These are phyloP conservation scores for Leccinum huronense DNA, from an alignment of 1,284 basidiomycete species.

Conservation along the genomic window DNA sequence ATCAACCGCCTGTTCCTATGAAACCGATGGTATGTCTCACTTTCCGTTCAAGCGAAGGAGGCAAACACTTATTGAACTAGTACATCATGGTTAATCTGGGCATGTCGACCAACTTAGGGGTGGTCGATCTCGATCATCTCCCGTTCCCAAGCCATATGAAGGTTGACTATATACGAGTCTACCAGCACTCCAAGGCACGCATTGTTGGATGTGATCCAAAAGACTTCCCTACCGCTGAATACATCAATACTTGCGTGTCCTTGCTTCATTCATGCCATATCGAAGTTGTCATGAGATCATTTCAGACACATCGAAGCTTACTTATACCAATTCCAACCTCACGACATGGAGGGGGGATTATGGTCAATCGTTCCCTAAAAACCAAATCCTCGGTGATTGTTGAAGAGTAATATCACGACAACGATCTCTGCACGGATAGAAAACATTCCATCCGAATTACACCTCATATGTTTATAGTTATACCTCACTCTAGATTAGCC, in stretches of 20 bases:
- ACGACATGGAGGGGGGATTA: constrained; percentile 41
- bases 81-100: constrained; percentile 56
- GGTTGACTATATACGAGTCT: constrained; percentile 72
- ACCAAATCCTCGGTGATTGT: constrained; percentile 34
- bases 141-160: constrained; percentile 61
- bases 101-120: constrained; percentile 55
- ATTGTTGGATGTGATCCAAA: constrained; percentile 72
- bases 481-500: constrained; percentile 1
- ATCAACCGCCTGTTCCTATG: constrained; percentile 57
- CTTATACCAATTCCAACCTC: constrained; percentile 44
- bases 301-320: constrained; percentile 35
- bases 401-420: constrained; percentile 11
- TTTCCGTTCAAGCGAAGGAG: background rate
- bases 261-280: constrained; percentile 1
- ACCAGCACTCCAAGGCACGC: constrained; percentile 53
- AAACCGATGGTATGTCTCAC: constrained; percentile 62
- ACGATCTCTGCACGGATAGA: background rate
- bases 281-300: constrained; percentile 2
- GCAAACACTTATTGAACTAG: constrained; percentile 19
- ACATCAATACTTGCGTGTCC: constrained; percentile 52
- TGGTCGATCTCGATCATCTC: constrained; percentile 55
- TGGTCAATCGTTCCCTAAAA: constrained; percentile 34
- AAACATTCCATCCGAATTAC: constrained; percentile 3
- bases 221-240: constrained; percentile 62
- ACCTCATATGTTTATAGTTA: background rate